phyloP scores from a whole-genome alignment of 192 early-diverging fungal genomes.

The Entomortierella lignicola region DNA sequence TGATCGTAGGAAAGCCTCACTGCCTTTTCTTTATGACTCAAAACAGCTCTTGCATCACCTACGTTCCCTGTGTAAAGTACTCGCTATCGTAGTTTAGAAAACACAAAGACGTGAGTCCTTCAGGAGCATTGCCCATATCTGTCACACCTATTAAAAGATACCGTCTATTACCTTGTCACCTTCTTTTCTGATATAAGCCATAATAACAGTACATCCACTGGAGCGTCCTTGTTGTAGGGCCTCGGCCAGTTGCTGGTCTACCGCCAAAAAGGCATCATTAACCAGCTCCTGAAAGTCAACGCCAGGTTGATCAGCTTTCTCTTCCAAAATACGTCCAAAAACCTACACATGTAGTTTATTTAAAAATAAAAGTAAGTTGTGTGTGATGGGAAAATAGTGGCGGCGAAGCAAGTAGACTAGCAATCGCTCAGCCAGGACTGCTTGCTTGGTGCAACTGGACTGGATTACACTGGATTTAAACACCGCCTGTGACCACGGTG shows the following conservation, averaged over 20 bases:
- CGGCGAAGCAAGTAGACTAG: no score
- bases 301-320: slow-evolving; percentile 65
- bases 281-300: slow-evolving; percentile 82
- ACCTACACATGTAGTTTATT: slow-evolving; percentile 11
- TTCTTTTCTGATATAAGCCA: slow-evolving; percentile 74
- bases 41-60: slow-evolving; percentile 95
- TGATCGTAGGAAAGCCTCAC: slow-evolving; percentile 96
- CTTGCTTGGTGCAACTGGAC: not conserved
- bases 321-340: slow-evolving; percentile 73
- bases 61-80: slow-evolving; percentile 96
- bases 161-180: slow-evolving; percentile 22
- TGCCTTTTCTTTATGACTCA: slow-evolving; percentile 86
- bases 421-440: no score
- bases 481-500: not conserved
- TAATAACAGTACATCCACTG: slow-evolving; percentile 93
- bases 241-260: slow-evolving; percentile 83
- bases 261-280: slow-evolving; percentile 83
- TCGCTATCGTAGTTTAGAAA: slow-evolving; percentile 56
- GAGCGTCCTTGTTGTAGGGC: slow-evolving; percentile 74
- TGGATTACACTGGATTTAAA: not conserved
- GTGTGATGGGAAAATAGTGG: no score
- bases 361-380: no score
- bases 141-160: not conserved
- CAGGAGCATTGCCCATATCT: not conserved
- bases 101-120: not conserved